These are phyloP conservation scores for Colletotrichum sublineola DNA, from an alignment of 2,329 filamentous ascomycete species.

Conservation along the genomic window DNA sequence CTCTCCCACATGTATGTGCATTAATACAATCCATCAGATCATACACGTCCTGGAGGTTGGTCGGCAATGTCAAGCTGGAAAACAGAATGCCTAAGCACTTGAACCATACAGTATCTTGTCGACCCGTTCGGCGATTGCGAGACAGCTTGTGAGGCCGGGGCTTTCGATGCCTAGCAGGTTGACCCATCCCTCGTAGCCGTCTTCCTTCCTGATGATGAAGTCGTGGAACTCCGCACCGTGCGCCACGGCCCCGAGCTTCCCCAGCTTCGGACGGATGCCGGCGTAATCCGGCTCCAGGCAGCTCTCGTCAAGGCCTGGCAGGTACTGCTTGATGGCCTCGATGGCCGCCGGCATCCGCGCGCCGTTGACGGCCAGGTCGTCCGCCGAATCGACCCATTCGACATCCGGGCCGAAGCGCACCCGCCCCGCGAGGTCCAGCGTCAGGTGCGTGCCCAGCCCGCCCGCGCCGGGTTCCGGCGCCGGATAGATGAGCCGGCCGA, in stretches of 20 bases:
- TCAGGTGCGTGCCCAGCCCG: slow-evolving; percentile 93
- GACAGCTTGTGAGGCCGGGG: slow-evolving; percentile 86
- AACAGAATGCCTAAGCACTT: slow-evolving; percentile 31
- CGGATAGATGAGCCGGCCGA: slow-evolving; percentile 86
- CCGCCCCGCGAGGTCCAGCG: slow-evolving; percentile 86
- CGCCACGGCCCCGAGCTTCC: slow-evolving; percentile 68
- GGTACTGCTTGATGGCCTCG: slow-evolving; percentile 80
- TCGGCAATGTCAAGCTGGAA: slow-evolving; percentile 19
- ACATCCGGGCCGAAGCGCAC: slow-evolving; percentile 95
- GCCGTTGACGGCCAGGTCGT: slow-evolving; percentile 77
- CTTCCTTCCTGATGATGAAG: slow-evolving; percentile 83
- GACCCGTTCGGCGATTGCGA: slow-evolving; percentile 89
- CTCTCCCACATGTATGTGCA: background rate
- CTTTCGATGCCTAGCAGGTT: slow-evolving; percentile 95
- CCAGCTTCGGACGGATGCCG: slow-evolving; percentile 90
- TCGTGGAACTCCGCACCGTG: slow-evolving; percentile 81
- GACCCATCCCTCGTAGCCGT: slow-evolving; percentile 84
- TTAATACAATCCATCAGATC: slow-evolving; percentile 16
- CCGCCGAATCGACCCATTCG: slow-evolving; percentile 85
- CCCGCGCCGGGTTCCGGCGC: slow-evolving; percentile 84
- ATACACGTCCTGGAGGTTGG: slow-evolving; percentile 2
- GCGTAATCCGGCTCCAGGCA: slow-evolving; percentile 86
- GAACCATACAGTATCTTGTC: slow-evolving; percentile 61
- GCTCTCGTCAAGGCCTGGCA: slow-evolving; percentile 77
- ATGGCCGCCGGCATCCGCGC: slow-evolving; percentile 76